Conservation (phyloP, 495 filamentous ascomycete species). For the Penicillium cosmopolitanum region DNA sequence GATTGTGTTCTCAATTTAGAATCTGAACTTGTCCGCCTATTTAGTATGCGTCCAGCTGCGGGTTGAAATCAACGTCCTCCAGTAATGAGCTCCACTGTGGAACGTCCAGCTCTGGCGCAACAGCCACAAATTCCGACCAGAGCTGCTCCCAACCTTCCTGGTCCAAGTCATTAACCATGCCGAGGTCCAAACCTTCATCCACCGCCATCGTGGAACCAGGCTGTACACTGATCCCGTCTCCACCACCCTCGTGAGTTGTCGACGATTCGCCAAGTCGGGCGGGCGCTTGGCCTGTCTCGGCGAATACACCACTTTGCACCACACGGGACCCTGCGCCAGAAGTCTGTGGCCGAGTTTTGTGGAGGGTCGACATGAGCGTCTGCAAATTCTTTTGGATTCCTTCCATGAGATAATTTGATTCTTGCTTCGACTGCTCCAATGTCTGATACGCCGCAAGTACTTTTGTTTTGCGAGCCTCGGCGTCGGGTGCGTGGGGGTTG, state of each 20-base stretch:
- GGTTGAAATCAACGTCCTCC: constrained; percentile 26
- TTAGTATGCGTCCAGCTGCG: constrained; percentile 15
- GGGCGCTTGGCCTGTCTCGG: background rate
- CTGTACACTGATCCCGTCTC: background rate
- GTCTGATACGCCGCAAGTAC: constrained; percentile 29
- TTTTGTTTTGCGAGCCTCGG: constrained; percentile 25
- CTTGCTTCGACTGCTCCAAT: constrained; percentile 27
- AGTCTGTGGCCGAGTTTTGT: constrained; percentile 18
- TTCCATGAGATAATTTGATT: constrained; percentile 26
- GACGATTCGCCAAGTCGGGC: background rate
- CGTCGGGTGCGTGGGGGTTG: constrained; percentile 27
- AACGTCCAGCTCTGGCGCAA: constrained; percentile 29
- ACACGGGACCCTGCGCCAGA: background rate
- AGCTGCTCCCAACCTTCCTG: constrained; percentile 30
- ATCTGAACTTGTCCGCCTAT: no score
- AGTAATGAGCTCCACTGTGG: constrained; percentile 33
- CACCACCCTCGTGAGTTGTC: background rate
- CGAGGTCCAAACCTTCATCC: constrained; percentile 2
- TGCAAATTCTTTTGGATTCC: constrained; percentile 33
- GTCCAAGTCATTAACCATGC: constrained; percentile 17
- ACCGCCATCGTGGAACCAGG: constrained; percentile 1
- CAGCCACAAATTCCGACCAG: constrained; percentile 31
- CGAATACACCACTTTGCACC: background rate
- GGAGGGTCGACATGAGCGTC: constrained; percentile 30
- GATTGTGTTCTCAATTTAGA: no score